Conservation (phyloP, 2,329 filamentous ascomycete species). For the Stemphylium beticola region DNA sequence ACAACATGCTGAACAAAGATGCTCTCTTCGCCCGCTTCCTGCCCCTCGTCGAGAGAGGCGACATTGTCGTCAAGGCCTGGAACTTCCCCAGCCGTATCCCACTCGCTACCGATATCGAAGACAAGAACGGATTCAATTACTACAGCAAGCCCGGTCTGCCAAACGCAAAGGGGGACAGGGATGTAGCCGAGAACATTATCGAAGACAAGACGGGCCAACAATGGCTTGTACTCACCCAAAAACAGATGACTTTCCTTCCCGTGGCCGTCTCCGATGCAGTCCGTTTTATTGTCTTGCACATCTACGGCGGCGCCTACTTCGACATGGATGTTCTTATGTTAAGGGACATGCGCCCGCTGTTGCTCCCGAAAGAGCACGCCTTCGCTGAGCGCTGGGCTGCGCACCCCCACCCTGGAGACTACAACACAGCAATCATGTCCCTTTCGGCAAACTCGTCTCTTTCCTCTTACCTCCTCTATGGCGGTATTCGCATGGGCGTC, state of each 20-base stretch:
- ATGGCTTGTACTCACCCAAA: constrained; percentile 60
- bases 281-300: constrained; percentile 61
- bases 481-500: constrained; percentile 63
- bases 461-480: constrained; percentile 61
- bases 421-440: constrained; percentile 64
- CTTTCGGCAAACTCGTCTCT: constrained; percentile 62
- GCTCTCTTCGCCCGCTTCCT: constrained; percentile 61
- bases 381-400: constrained; percentile 64
- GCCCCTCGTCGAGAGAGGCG: constrained; percentile 60
- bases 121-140: constrained; percentile 58
- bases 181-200: constrained; percentile 59
- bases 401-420: constrained; percentile 60
- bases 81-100: constrained; percentile 61
- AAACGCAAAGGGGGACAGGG: constrained; percentile 50
- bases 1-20: constrained; percentile 60
- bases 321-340: constrained; percentile 64
- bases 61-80: constrained; percentile 60
- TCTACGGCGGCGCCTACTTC: constrained; percentile 61
- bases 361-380: constrained; percentile 58
- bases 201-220: constrained; percentile 58
- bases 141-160: constrained; percentile 56
- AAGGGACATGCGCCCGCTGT: constrained; percentile 61
- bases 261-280: constrained; percentile 64
- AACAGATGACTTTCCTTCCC: constrained; percentile 64
- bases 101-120: constrained; percentile 56